phyloP scores from a whole-genome alignment of 805 yeast species.

The Isabelozyma gotoi region DNA sequence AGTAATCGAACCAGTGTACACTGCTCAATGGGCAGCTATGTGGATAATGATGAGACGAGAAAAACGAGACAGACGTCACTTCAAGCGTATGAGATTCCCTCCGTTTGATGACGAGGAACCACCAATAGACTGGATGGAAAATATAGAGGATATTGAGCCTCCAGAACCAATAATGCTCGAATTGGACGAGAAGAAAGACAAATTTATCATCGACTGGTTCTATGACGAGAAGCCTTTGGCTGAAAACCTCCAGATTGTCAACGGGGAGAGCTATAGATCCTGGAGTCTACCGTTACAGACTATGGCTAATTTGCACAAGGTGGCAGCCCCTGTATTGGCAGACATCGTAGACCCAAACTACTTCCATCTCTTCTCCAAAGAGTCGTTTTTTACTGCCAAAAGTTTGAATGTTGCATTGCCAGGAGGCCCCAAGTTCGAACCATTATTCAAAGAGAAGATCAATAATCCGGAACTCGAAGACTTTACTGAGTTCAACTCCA shows the following conservation, averaged over 20 bases:
- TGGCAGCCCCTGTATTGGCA: constrained; percentile 70
- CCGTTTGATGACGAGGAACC: constrained; percentile 98
- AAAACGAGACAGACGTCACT: constrained; percentile 85
- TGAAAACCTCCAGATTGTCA: constrained; percentile 54
- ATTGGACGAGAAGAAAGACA: constrained; percentile 63
- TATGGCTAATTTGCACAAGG: constrained; percentile 63
- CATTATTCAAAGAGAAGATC: constrained; percentile 60
- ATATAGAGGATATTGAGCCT: constrained; percentile 69
- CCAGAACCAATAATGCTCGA: constrained; percentile 69
- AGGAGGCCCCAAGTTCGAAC: constrained; percentile 96
- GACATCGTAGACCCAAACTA: constrained; percentile 59
- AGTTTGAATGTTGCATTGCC: constrained; percentile 85
- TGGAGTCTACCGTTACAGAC: constrained; percentile 67
- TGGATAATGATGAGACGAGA: constrained; percentile 95
- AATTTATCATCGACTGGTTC: constrained; percentile 68
- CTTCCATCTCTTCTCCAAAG: constrained; percentile 70
- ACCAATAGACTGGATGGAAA: constrained; percentile 79
- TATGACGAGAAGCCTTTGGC: constrained; percentile 74
- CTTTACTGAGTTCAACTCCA: constrained; percentile 84
- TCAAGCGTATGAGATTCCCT: constrained; percentile 90
- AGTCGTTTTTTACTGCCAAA: constrained; percentile 86
- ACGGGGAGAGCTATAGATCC: constrained; percentile 73
- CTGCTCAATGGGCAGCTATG: constrained; percentile 93
- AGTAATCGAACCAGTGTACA: constrained; percentile 87
- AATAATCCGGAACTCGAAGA: constrained; percentile 68